A percentile compares a stretch with the other conserved stretches of the same genome.
Conservation (phyloP, 208 protist genomes). For the Endotrypanum monterogeii region DNA sequence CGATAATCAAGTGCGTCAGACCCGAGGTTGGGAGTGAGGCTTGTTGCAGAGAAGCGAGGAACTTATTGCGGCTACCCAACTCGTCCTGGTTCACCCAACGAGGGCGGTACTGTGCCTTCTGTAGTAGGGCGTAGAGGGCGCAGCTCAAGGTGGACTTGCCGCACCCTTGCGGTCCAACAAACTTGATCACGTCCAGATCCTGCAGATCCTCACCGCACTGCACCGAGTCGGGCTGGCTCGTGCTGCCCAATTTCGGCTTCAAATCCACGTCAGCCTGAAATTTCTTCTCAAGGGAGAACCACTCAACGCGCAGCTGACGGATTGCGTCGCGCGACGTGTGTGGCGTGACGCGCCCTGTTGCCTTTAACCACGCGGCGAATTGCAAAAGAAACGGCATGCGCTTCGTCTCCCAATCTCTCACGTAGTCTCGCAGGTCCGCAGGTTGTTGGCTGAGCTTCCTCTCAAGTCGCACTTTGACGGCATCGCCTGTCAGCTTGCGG, state of each 20-base stretch:
- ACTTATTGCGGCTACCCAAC: constrained; percentile 39
- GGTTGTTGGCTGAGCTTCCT: constrained; percentile 44
- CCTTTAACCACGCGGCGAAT: constrained; percentile 56
- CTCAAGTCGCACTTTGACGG: constrained; percentile 28
- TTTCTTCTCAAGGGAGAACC: constrained; percentile 39
- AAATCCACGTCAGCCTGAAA: constrained; percentile 28
- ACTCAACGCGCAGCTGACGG: constrained; percentile 36
- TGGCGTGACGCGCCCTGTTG: constrained; percentile 33
- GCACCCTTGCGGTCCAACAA: constrained; percentile 62
- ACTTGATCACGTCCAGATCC: constrained; percentile 55
- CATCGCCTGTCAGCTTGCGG: constrained; percentile 38
- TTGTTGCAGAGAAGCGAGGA: constrained; percentile 37
- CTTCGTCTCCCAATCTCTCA: constrained; percentile 50
- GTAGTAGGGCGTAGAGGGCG: constrained; percentile 43
- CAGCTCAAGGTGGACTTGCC: constrained; percentile 71
- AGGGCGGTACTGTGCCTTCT: constrained; percentile 29
- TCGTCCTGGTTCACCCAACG: constrained; percentile 82
- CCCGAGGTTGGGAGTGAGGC: constrained; percentile 19
- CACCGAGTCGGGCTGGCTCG: constrained; percentile 31
- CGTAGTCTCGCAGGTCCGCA: constrained; percentile 37
- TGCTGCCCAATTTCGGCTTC: constrained; percentile 31
- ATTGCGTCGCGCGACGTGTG: constrained; percentile 18
- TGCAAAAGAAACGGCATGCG: constrained; percentile 51
- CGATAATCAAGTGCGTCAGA: constrained; percentile 59
- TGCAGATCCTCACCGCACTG: constrained; percentile 22